phyloP scores from a whole-genome alignment of 805 yeast genomes.

The Candida tallmaniae region DNA sequence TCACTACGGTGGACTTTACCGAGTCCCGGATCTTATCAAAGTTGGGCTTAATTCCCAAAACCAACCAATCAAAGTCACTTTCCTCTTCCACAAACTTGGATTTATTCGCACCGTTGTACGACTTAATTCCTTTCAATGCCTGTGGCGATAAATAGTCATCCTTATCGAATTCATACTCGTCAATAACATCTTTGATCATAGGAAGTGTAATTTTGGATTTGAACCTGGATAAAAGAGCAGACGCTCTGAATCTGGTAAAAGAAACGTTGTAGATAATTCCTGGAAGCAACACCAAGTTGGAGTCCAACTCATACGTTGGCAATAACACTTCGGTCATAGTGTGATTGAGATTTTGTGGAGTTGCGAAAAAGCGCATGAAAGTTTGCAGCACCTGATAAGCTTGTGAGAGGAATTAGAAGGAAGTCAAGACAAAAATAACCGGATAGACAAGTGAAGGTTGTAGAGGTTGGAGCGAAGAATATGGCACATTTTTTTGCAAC shows the following conservation, averaged over 20 bases:
- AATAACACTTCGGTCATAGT: constrained; percentile 12
- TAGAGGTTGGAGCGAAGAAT: too few species aligned
- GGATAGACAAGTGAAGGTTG: too few species aligned
- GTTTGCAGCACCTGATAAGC: too few species aligned
- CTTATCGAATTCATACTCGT: constrained; percentile 30
- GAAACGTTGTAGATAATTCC: constrained; percentile 61
- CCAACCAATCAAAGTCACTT: constrained; percentile 33
- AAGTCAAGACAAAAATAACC: too few species aligned
- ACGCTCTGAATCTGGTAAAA: constrained; percentile 44
- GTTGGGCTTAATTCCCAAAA: constrained; percentile 33
- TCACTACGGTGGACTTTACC: constrained; percentile 21
- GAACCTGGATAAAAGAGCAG: constrained; percentile 42
- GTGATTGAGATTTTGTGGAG: too few species aligned
- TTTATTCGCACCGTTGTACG: constrained; percentile 16
- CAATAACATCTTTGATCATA: constrained; percentile 25
- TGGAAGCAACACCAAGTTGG: constrained; percentile 50
- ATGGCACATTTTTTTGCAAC: too few species aligned
- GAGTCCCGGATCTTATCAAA: constrained; percentile 22
- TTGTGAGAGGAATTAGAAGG: too few species aligned
- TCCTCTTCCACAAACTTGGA: constrained; percentile 4
- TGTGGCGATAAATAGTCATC: constrained; percentile 23
- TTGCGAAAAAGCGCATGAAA: too few species aligned
- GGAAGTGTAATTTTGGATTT: constrained; percentile 25
- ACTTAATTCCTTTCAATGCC: constrained; percentile 28
- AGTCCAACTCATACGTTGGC: constrained; percentile 39